phyloP scores from a whole-genome alignment of 257 asterid genomes.

The Solanum etuberosum region DNA sequence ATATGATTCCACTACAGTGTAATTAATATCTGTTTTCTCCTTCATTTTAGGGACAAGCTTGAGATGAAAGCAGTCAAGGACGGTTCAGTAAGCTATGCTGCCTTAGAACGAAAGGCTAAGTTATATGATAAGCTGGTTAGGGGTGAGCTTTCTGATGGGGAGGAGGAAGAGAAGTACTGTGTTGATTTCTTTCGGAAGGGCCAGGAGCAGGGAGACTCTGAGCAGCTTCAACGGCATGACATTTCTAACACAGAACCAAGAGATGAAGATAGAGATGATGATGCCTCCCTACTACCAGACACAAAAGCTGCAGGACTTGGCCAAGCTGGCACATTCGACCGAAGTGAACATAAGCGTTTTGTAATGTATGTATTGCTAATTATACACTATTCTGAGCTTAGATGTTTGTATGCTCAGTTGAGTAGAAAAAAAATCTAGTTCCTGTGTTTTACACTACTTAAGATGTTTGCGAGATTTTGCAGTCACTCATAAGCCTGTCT shows the following conservation, averaged over 20 bases:
- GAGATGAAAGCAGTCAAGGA: constrained; percentile 86
- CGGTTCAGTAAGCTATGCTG: constrained; percentile 87
- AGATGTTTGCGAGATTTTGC: not conserved
- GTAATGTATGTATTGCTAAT: constrained; percentile 42
- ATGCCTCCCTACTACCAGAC: constrained; percentile 18
- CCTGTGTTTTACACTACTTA: not conserved
- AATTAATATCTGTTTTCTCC: not conserved
- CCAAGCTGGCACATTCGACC: constrained; percentile 43
- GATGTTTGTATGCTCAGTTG: not conserved
- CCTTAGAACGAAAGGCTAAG: constrained; percentile 84
- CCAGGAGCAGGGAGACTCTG: constrained; percentile 25
- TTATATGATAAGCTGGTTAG: constrained; percentile 64
- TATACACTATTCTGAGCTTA: not conserved
- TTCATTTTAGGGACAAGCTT: constrained; percentile 66
- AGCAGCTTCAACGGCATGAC: constrained; percentile 17
- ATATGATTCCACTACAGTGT: not conserved
- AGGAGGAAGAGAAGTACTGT: constrained; percentile 83
- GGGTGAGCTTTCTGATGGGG: constrained; percentile 91
- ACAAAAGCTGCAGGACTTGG: constrained; percentile 57
- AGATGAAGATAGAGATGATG: constrained; percentile 34
- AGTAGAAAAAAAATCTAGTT: not conserved
- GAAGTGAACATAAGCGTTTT: constrained; percentile 79
- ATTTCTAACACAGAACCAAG: constrained; percentile 19
- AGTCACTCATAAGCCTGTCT: not conserved
- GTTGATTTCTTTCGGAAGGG: constrained; percentile 93